Conservation (phyloP, 331 rosid species). For the Spiraea crenata region DNA sequence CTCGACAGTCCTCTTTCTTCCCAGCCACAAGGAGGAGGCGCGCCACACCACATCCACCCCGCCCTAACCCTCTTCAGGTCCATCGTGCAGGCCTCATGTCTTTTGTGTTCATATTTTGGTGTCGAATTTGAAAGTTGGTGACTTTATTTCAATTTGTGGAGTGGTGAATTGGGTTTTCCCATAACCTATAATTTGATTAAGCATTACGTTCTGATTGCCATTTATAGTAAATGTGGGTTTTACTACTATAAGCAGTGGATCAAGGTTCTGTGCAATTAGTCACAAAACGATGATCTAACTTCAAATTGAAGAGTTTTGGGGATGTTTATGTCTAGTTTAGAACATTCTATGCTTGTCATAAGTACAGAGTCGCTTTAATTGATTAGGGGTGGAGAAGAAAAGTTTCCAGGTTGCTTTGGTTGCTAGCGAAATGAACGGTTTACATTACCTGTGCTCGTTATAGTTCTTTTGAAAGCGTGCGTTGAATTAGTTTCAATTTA, state of each 20-base stretch:
- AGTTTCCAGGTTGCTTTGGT: background rate
- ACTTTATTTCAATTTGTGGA: background rate
- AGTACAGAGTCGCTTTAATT: background rate
- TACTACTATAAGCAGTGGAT: background rate
- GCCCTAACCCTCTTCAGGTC: constrained; percentile 83
- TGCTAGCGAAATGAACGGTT: background rate
- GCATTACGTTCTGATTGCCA: background rate
- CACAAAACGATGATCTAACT: no score
- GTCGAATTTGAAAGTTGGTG: background rate
- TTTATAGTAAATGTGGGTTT: background rate
- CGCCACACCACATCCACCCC: no score
- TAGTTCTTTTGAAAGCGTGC: background rate
- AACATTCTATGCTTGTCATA: background rate
- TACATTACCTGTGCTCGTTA: background rate
- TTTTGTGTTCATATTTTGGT: constrained; percentile 1
- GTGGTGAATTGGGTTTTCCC: background rate
- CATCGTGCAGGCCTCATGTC: constrained; percentile 49
- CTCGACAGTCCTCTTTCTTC: no score
- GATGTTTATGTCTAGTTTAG: background rate
- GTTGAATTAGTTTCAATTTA: background rate
- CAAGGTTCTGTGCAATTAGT: background rate
- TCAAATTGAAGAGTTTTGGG: background rate
- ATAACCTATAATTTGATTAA: background rate
- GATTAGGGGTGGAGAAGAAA: background rate
- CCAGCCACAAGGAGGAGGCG: no score